phyloP scores from a whole-genome alignment of 805 yeast genomes.

The Candida nemodendra region DNA sequence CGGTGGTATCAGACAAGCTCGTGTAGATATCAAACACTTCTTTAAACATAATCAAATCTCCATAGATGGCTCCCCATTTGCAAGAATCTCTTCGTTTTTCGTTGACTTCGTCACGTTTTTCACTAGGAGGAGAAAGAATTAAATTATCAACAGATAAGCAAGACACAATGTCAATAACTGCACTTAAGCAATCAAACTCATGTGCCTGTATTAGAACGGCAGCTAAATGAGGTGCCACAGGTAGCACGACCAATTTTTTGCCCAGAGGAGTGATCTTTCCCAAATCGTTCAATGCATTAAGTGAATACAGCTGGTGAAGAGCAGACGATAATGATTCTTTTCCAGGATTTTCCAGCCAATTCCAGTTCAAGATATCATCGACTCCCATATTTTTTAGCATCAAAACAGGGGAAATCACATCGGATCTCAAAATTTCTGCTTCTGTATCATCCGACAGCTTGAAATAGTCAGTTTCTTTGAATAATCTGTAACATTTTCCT shows the following conservation, averaged over 20 bases:
- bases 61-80: constrained; percentile 67
- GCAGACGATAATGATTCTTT: constrained; percentile 73
- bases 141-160: constrained; percentile 92
- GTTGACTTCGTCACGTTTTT: constrained; percentile 80
- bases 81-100: constrained; percentile 68
- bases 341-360: constrained; percentile 93
- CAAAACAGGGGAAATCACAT: constrained; percentile 78
- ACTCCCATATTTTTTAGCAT: constrained; percentile 83
- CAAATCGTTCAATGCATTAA: constrained; percentile 72
- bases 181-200: constrained; percentile 47
- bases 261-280: constrained; percentile 83
- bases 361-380: constrained; percentile 79
- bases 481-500: constrained; percentile 86
- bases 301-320: constrained; percentile 68
- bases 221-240: constrained; percentile 88
- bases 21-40: constrained; percentile 65
- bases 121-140: constrained; percentile 74
- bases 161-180: constrained; percentile 85
- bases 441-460: constrained; percentile 78
- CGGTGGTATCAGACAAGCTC: constrained; percentile 45
- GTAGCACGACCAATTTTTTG: constrained; percentile 81
- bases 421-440: constrained; percentile 87
- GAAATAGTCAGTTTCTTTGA: constrained; percentile 67
- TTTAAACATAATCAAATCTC: constrained; percentile 81
- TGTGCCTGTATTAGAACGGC: constrained; percentile 77